Conservation (phyloP, 2,329 filamentous ascomycete species). For the Pseudogymnoascus sp. region DNA sequence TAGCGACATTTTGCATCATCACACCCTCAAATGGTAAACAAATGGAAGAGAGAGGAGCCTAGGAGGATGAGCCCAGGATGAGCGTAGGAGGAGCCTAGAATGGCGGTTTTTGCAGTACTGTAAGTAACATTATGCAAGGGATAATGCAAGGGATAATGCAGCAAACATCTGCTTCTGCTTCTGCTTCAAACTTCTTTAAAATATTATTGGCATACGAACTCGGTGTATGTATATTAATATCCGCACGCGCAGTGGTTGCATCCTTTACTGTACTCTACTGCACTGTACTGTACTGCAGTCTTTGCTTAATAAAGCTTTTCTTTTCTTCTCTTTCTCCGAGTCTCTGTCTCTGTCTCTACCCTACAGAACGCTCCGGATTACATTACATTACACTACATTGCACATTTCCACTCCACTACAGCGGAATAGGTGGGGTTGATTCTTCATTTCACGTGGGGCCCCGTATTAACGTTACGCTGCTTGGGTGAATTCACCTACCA, state of each 20-base stretch:
- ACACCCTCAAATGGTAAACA: background rate
- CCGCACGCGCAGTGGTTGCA: background rate
- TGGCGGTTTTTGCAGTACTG: no score
- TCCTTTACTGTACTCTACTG: no score
- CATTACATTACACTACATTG: no score
- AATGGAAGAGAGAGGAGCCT: background rate
- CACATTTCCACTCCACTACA: background rate
- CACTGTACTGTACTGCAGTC: no score
- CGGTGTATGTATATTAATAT: background rate
- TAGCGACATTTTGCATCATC: background rate
- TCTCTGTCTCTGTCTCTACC: no score
- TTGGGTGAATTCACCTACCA: conserved; percentile 1
- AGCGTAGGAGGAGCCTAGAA: no score
- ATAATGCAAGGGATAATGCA: background rate
- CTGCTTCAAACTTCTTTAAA: background rate
- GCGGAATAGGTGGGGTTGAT: background rate
- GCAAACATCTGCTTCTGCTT: background rate
- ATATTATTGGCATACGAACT: background rate
- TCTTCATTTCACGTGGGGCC: background rate
- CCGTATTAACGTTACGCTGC: background rate
- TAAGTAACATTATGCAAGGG: no score
- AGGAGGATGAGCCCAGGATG: no score
- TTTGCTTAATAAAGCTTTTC: no score
- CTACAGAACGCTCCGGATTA: no score
- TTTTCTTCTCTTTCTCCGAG: no score